Conservation (phyloP, 805 yeast genomes). For the Monosporozyma aerobia region DNA sequence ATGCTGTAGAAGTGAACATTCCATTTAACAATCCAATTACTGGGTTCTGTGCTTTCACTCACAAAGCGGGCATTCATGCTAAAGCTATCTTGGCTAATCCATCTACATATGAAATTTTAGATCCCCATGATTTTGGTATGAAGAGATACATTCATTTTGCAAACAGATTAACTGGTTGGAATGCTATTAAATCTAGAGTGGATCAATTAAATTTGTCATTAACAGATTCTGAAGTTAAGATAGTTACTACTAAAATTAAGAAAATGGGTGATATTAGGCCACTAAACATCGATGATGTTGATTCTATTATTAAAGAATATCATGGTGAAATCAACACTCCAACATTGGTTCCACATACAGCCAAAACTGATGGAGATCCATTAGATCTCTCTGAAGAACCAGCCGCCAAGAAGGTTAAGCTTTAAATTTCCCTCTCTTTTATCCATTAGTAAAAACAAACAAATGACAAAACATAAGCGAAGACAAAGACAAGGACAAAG, state of each 20-base stretch:
- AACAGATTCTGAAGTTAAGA: constrained; percentile 90
- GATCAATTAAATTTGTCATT: constrained; percentile 88
- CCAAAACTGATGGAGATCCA: constrained; percentile 7
- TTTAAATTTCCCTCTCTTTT: background rate
- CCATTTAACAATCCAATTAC: constrained; percentile 98
- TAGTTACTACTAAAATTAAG: constrained; percentile 88
- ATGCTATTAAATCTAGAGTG: constrained; percentile 95
- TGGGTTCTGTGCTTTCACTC: constrained; percentile 99
- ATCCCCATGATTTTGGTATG: constrained; percentile 91
- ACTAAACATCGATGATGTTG: constrained; percentile 92
- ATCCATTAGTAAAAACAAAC: background rate
- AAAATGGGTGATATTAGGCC: constrained; percentile 91
- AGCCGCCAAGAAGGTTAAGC: constrained; percentile 27
- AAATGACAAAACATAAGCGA: background rate
- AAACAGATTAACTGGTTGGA: constrained; percentile 97
- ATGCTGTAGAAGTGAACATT: constrained; percentile 91
- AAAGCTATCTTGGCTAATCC: constrained; percentile 98
- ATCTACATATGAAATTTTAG: constrained; percentile 93
- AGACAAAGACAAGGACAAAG: background rate
- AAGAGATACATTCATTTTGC: constrained; percentile 96
- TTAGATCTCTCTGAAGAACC: constrained; percentile 15
- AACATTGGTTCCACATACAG: constrained; percentile 24
- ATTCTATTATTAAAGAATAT: constrained; percentile 87
- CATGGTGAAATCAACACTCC: constrained; percentile 71
- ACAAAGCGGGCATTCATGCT: constrained; percentile 98